Base-by-base conservation (phyloP, 23 red algal species). In the Gracilaria domingensis region DNA sequence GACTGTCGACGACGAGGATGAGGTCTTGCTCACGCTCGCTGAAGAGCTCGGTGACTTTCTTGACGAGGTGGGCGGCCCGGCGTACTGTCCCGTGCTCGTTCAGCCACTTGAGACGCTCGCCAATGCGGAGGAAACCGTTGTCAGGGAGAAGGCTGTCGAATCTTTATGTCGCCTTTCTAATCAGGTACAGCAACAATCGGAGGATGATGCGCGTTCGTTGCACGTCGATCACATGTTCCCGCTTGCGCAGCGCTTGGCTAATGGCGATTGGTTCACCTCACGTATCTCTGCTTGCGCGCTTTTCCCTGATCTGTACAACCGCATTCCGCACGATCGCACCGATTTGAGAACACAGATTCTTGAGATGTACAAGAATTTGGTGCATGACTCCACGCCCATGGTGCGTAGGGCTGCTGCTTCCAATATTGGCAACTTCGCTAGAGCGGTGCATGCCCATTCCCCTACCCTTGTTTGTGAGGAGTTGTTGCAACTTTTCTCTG, bases 221-320 rank as follows among this genome's bases (percentile, higher is more conserved):
- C 87, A 95, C 37, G 91, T 93, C 48, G 89, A 93, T 74, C 93
- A 98, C 62, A 67, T 95, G 54, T 92, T 95, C 81, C 97, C 97
- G 12, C 83, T 99, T 81, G 57, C 94, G 47, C 90, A 94, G 65
- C 76, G 97, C 66, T 75, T 99, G 38, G 93, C 97, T 20, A 79
- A 73, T 33, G 97, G 97, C 49, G 97, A 99, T 75, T 99, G 97
- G 97, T 99, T 99, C 57, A 99, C 97, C 23, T 96, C 93, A 21
- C 89, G 97, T 38, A 96, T 99, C 20, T 99, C 97, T 36, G 97
- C 97, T 23, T 93, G 93, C 35, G 75, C 90, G 21, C 87, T 99
- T 47, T 88, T 99, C 56, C 72, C 94, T 4, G 62, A 83, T 25
- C 72, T 91, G 6, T 99, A 96, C 49, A 53, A 21, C 23, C 53